Evolutionary conservation across 169 alveolate species (phyloP), one percentile per base, ranked within the genome.

Genomic region (Eimeria nieschulzi): DNA sequence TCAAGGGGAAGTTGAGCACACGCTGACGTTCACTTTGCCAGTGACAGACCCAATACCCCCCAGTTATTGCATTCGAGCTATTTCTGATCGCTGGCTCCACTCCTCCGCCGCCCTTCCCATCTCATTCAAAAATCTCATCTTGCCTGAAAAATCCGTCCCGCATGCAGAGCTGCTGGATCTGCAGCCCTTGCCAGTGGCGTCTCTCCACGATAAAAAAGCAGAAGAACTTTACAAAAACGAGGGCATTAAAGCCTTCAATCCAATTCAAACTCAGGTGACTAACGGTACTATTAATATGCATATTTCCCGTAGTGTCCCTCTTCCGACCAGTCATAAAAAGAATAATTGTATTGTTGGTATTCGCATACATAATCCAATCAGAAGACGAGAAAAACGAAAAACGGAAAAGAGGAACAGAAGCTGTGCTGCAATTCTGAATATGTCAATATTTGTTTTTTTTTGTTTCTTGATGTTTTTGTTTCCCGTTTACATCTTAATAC

Each of bases 31-130:
- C 95, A 98, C 99, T 39, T 98, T 99, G 68, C 99, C 99, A 9
- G 96, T 99, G 51, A 97, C 97, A 84, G 99, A 99, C 82, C 99
- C 99, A 7, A 91, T 98, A 92, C 99, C 99, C 76, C 99, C 99
- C 33, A 94, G 97, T 87, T 98, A 99, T 94, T 98, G 98, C 95
- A 96, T 99, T 26, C 98, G 99, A 64, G 97, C 99, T 33, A 97
- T 99, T 33, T 97, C 99, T 9, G 99, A 99, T 94, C 86, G 98
- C 82, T 98, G 99, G 99, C 94, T 98, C 51, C 92, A 93, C 56
- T 95, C 98, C 76, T 97, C 96, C 92, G 91, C 96, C 12, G 87
- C 95, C 63, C 94, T 95, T 17, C 98, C 99, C 0, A 95, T 98
- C 63, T 94, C 97, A 79, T 98, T 95, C 96, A 96, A 95, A 80